Percentiles rank a stretch among this genome's conserved stretches.
Conservation (phyloP, 257 asterid genomes). For the Solanum etuberosum region DNA sequence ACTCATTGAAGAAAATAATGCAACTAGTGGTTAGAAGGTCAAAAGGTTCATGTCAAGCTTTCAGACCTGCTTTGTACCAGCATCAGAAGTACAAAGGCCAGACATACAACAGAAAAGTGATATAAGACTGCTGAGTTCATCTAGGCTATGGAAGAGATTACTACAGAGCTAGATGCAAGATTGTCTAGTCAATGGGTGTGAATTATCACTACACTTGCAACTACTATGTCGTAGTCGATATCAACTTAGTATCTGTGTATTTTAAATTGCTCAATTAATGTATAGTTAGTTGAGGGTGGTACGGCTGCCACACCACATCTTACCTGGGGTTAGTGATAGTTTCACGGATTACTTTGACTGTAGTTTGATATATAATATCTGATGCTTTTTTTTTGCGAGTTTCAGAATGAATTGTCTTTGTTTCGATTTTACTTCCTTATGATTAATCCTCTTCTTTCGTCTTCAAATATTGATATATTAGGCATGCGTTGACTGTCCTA, state of each 20-base stretch:
- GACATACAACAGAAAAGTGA: background rate
- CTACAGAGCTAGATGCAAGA: background rate
- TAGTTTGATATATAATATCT: too few species aligned
- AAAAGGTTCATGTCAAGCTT: background rate
- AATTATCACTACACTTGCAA: background rate
- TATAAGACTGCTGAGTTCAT: background rate
- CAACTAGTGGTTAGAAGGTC: background rate
- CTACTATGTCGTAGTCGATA: background rate
- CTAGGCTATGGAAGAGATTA: background rate
- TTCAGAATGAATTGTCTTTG: too few species aligned
- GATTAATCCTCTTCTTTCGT: too few species aligned
- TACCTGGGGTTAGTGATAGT: too few species aligned
- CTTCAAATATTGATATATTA: too few species aligned
- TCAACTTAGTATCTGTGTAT: background rate
- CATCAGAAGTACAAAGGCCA: background rate
- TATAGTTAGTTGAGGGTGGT: too few species aligned
- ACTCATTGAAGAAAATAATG: background rate
- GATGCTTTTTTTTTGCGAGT: too few species aligned
- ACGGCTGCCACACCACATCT: too few species aligned
- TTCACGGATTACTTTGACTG: too few species aligned
- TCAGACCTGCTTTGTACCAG: background rate
- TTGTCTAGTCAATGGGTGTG: background rate
- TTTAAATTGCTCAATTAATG: too few species aligned
- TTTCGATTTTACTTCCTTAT: too few species aligned
- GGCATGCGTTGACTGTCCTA: too few species aligned